A percentile compares a stretch with the other conserved stretches of the same genome.
Evolutionary conservation across 805 yeast species (phyloP).

Genomic region (Suhomyces prunicola): DNA sequence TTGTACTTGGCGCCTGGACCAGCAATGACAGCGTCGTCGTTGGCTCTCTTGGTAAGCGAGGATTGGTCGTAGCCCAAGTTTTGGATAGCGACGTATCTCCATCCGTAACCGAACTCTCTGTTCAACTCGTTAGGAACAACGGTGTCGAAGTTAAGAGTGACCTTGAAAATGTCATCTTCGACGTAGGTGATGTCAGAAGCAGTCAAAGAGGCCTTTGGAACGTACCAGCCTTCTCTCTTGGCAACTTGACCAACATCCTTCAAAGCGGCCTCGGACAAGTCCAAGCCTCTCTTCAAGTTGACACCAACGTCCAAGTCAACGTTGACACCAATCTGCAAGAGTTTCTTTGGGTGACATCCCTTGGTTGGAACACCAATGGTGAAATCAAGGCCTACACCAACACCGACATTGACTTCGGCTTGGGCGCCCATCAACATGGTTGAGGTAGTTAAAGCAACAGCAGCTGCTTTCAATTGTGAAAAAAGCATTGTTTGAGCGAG

Average conservation of each 20-base stretch:
- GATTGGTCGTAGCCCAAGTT: slow-evolving; percentile 11
- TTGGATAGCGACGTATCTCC: slow-evolving; percentile 6
- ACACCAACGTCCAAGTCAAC: slow-evolving; percentile 9
- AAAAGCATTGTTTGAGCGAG: slow-evolving; percentile 10
- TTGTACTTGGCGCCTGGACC: slow-evolving; percentile 9
- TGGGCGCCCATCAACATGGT: slow-evolving; percentile 6
- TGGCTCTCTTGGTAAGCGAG: slow-evolving; percentile 5
- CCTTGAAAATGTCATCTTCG: slow-evolving; percentile 16
- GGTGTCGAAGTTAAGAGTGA: slow-evolving; percentile 17
- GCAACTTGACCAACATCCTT: neutral
- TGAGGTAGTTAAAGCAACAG: slow-evolving; percentile 9
- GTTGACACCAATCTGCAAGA: slow-evolving; percentile 11
- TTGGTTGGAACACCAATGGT: slow-evolving; percentile 6
- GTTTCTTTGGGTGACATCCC: slow-evolving; percentile 5
- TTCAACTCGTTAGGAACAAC: slow-evolving; percentile 13
- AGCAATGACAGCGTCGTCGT: slow-evolving; percentile 7
- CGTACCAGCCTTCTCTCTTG: slow-evolving; percentile 7
- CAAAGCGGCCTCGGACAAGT: neutral
- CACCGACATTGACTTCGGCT: slow-evolving; percentile 5
- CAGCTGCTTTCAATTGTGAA: slow-evolving; percentile 13
- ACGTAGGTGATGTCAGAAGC: slow-evolving; percentile 16
- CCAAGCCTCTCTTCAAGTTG: slow-evolving; percentile 10
- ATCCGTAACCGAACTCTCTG: slow-evolving; percentile 7
- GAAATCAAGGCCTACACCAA: slow-evolving; percentile 10
- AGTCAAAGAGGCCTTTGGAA: slow-evolving; percentile 16